Percentiles rank a stretch among this genome's conserved stretches.
Conservation (phyloP, 768 basidiomycete species). For the Leucogyrophana mollusca region DNA sequence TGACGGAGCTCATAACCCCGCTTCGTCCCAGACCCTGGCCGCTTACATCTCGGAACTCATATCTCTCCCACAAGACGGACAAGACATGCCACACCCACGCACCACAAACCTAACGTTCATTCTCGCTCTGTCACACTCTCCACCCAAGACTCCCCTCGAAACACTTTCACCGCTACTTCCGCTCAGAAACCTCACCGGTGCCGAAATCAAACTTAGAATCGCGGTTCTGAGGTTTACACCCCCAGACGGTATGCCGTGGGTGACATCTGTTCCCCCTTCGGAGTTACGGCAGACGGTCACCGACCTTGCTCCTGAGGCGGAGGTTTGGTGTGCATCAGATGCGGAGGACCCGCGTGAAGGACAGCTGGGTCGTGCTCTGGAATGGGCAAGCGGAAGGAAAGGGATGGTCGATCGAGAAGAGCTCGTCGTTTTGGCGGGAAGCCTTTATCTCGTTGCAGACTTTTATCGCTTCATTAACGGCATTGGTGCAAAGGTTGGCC, state of each 20-base stretch:
- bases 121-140: conserved; percentile 82
- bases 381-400: conserved; percentile 32
- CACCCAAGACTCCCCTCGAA: conserved; percentile 74
- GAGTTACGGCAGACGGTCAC: conserved; percentile 48
- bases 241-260: conserved; percentile 96
- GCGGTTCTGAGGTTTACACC: conserved; percentile 66
- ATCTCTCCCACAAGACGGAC: conserved; percentile 12
- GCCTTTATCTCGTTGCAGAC: conserved; percentile 93
- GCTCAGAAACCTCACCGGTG: conserved; percentile 25
- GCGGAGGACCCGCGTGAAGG: conserved; percentile 27
- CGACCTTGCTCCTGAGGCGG: conserved; percentile 41
- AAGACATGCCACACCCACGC: conserved; percentile 13
- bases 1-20: conserved; percentile 93
- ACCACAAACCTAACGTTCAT: conserved; percentile 61
- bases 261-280: conserved; percentile 55
- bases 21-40: conserved; percentile 68
- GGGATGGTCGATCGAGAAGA: conserved; percentile 26
- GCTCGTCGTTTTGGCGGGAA: conserved; percentile 82
- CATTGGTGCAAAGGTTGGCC: neutral
- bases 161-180: conserved; percentile 70
- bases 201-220: conserved; percentile 38
- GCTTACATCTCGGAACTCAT: conserved; percentile 49
- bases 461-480: conserved; percentile 60
- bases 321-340: conserved; percentile 43
- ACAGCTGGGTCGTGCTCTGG: conserved; percentile 49